Percentiles rank a stretch among this genome's conserved stretches.
Conservation (phyloP, 257 asterid species). For the Solanum clarkiae region DNA sequence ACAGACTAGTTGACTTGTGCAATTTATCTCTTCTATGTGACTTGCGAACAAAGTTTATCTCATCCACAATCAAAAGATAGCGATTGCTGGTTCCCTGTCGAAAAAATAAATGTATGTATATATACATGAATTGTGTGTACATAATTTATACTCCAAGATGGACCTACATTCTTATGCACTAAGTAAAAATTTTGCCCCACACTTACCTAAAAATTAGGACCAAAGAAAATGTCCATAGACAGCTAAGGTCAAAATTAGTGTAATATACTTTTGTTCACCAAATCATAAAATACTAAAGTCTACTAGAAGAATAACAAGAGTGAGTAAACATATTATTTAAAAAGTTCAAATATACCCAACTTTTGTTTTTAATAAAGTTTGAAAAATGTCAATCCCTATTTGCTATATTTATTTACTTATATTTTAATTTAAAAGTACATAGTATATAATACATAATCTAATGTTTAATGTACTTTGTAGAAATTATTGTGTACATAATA, state of each 20-base stretch:
- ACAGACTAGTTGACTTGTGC: not conserved
- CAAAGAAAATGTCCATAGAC: not conserved
- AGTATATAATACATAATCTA: not conserved
- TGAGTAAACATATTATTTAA: not conserved
- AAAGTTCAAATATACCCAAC: not conserved
- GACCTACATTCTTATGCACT: slow-evolving; percentile 31
- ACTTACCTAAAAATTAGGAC: not conserved
- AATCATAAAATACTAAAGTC: not conserved
- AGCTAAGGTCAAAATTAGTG: not conserved
- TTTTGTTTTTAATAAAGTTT: not conserved
- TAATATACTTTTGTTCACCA: not conserved
- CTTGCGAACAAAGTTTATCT: no score
- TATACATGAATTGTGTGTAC: slow-evolving; percentile 1
- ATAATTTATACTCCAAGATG: slow-evolving; percentile 27
- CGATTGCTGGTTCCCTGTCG: rapidly evolving
- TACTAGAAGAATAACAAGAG: not conserved
- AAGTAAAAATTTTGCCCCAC: slow-evolving; percentile 17
- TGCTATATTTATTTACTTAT: not conserved
- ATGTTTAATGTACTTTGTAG: not conserved
- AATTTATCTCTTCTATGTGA: not conserved
- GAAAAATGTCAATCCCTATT: not conserved
- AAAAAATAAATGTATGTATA: not conserved
- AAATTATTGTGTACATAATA: not conserved
- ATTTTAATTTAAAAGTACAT: not conserved
- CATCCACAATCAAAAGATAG: not conserved